Percentiles rank a stretch among this genome's conserved stretches.
Conservation (phyloP, 352 stramenopile genomes). For the Phytophthora pini region DNA sequence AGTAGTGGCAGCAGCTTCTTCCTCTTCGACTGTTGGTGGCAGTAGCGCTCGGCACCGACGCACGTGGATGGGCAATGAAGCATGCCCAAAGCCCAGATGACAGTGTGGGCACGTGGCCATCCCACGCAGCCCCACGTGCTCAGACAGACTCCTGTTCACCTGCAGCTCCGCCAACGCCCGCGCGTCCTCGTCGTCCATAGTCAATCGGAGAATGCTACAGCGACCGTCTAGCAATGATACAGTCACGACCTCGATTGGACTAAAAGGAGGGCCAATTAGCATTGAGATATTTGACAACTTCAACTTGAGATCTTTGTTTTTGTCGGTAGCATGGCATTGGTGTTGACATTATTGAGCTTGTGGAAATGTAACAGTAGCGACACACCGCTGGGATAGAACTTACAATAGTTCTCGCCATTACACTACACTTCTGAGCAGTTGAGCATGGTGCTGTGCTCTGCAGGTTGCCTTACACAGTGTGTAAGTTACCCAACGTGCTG, state of each 20-base stretch:
- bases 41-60: slow-evolving; percentile 60
- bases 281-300: too few species aligned
- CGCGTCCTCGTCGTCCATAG: slow-evolving; percentile 45
- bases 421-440: too few species aligned
- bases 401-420: too few species aligned
- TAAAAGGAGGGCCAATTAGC: slow-evolving; percentile 9
- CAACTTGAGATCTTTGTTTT: too few species aligned
- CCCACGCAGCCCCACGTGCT: slow-evolving; percentile 26
- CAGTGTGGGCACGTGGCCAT: slow-evolving; percentile 63
- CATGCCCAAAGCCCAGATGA: slow-evolving; percentile 56
- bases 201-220: neutral
- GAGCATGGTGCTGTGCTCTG: too few species aligned
- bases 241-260: slow-evolving; percentile 8
- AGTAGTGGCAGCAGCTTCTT: slow-evolving; percentile 16
- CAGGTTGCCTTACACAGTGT: too few species aligned
- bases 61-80: slow-evolving; percentile 71
- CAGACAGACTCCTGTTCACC: slow-evolving; percentile 11
- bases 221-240: neutral
- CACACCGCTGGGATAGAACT: too few species aligned
- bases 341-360: too few species aligned
- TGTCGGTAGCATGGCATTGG: too few species aligned
- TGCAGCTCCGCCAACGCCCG: slow-evolving; percentile 48
- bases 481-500: too few species aligned
- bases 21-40: slow-evolving; percentile 31
- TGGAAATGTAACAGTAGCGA: too few species aligned